Conservation (phyloP, 2,329 filamentous ascomycete species). For the Pseudogymnoascus pannorum region DNA sequence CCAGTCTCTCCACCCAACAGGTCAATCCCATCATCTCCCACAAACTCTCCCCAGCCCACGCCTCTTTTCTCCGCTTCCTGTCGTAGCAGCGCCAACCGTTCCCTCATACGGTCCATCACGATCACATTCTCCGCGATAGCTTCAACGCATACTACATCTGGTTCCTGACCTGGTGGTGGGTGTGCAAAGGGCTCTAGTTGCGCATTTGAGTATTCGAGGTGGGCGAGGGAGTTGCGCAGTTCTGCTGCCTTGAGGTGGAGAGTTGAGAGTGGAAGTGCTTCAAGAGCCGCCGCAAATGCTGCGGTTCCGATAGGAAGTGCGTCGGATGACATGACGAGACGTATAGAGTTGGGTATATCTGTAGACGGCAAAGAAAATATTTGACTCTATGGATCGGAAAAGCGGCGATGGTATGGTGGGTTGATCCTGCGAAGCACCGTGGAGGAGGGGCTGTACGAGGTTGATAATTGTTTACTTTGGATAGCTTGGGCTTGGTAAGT, state of each 20-base stretch:
- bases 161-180: constrained; percentile 29
- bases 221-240: constrained; percentile 65
- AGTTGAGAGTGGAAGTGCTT: constrained; percentile 55
- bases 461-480: not conserved
- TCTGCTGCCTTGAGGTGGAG: constrained; percentile 71
- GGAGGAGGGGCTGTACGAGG: not conserved
- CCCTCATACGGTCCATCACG: constrained; percentile 61
- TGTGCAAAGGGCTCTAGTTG: constrained; percentile 64
- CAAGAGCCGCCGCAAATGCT: constrained; percentile 60
- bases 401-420: not conserved
- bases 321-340: constrained; percentile 51
- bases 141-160: constrained; percentile 65
- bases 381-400: not conserved
- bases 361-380: not conserved
- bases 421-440: not conserved
- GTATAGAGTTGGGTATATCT: not conserved
- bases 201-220: constrained; percentile 67
- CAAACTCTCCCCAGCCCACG: constrained; percentile 49
- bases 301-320: constrained; percentile 52
- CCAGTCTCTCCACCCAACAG: constrained; percentile 3
- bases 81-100: constrained; percentile 52
- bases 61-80: constrained; percentile 54
- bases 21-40: constrained; percentile 37
- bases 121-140: constrained; percentile 65
- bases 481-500: not conserved